These are phyloP conservation scores for Athelia sp. DNA, from an alignment of 1,284 basidiomycete genomes.

Conservation along the genomic window DNA sequence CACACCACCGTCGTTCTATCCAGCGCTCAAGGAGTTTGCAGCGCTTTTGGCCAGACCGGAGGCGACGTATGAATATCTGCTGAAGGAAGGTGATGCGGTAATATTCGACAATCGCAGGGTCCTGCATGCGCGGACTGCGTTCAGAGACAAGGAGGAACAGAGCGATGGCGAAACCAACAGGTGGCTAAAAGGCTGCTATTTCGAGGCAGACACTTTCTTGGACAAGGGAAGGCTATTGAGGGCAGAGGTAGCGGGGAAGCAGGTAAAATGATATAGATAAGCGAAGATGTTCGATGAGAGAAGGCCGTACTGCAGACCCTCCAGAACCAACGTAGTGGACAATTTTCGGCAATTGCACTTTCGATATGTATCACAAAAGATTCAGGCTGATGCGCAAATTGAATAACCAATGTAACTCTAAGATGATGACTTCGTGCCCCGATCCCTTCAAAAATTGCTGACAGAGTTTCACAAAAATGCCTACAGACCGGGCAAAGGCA, in stretches of 20 bases:
- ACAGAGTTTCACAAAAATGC: no score
- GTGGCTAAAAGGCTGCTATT: slow-evolving; percentile 74
- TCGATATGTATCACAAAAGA: no score
- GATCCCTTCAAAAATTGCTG: no score
- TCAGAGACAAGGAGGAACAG: slow-evolving; percentile 38
- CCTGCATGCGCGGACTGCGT: slow-evolving; percentile 84
- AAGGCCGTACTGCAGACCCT: no score
- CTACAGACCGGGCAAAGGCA: no score
- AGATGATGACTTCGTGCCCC: no score
- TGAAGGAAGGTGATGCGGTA: slow-evolving; percentile 84
- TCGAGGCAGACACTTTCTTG: slow-evolving; percentile 64
- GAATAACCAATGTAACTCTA: no score
- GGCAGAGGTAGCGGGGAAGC: background rate
- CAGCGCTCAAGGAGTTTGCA: slow-evolving; percentile 65
- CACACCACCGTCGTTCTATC: slow-evolving; percentile 56
- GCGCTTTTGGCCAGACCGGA: slow-evolving; percentile 50
- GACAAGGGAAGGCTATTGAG: slow-evolving; percentile 40
- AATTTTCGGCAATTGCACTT: no score
- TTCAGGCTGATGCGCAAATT: no score
- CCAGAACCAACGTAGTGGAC: no score
- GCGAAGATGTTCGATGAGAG: no score
- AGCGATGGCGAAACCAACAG: slow-evolving; percentile 43
- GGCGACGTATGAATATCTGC: slow-evolving; percentile 60
- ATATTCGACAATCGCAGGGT: slow-evolving; percentile 94
- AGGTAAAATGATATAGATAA: no score